Base-by-base conservation (phyloP, 441 rosid species). In the Populus hybrid region DNA sequence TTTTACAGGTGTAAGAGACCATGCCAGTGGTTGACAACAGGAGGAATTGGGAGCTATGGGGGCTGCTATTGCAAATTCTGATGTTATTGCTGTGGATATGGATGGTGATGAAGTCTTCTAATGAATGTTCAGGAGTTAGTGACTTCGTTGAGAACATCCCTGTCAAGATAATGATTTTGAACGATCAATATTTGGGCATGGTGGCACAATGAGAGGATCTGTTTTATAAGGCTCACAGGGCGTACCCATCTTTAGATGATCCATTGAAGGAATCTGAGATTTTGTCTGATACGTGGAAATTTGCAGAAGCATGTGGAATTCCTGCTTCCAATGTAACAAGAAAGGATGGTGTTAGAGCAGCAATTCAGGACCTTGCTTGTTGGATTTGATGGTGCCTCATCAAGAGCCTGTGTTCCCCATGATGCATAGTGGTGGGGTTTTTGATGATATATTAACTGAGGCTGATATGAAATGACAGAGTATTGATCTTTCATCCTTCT, bases 171-270 rank as follows among this genome's bases (percentile, higher is more conserved):
- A 24, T 95, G 67, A 77, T 93, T 59, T 63, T 95, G 83, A 93
- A 95, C 75, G 91, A 93, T 83, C 99, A 95, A 84, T 98, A 93
- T 82, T 86, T 92, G 82, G 99, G 99, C 3, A 95, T 95, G 99
- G 99, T 95, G 67, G 85, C 92, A 79, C 97, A 93, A 35, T 95
- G 97, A 97, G 99, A 95, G 82, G 97, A 92, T 82, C 83, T 94
- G 23, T 93, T 95, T 85, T 93, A 92, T 77, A 95, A 95, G 86
- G 90, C 98, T 65, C 92, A 91, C 79, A 80, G 99, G 81, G 97
- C 97, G 57, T 93, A 89, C 78, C 89, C 99, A 1, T 95, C 83
- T 76, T 82, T 95, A 11, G 98, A 97, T 5, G 83, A 93, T 71
- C 99, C 98, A 2, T 80, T 90, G 7, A 81, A 79, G 4, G 95